Evolutionary conservation across 805 yeast species (phyloP).

Genomic region (Hermanozyma aechmeae): DNA sequence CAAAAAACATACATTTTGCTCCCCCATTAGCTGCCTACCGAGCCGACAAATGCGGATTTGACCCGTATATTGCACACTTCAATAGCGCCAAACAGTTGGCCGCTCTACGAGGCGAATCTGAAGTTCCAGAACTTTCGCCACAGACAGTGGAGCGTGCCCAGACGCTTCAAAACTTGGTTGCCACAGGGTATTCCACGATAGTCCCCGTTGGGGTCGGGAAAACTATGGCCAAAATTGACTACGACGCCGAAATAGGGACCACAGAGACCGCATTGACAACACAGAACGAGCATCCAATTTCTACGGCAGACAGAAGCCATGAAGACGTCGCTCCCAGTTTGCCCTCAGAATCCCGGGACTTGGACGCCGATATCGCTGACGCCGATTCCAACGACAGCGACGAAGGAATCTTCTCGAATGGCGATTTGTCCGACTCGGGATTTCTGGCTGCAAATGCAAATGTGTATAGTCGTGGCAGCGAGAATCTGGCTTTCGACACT

Average conservation of each 20-base stretch:
- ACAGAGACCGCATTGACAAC: too few species aligned
- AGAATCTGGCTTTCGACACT: too few species aligned
- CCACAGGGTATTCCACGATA: conserved; percentile 24
- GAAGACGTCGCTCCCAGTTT: too few species aligned
- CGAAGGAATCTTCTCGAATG: too few species aligned
- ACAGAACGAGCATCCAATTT: conserved; percentile 14
- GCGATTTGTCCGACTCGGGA: too few species aligned
- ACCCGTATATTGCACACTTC: conserved; percentile 10
- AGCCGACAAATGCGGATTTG: conserved; percentile 30
- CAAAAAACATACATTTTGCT: too few species aligned
- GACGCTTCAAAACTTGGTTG: conserved; percentile 17
- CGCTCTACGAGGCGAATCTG: conserved; percentile 5
- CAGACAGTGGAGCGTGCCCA: conserved; percentile 12
- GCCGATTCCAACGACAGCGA: conserved; percentile 16
- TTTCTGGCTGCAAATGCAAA: too few species aligned
- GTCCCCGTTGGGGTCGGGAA: conserved; percentile 31
- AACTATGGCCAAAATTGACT: conserved; percentile 31
- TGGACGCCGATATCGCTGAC: conserved; percentile 1
- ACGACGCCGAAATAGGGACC: too few species aligned
- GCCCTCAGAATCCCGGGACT: too few species aligned
- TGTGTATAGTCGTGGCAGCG: too few species aligned
- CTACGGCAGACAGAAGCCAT: conserved; percentile 3
- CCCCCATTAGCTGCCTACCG: conserved; percentile 51
- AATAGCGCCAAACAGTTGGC: conserved; percentile 12
- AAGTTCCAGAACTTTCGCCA: conserved; percentile 10